Evolutionary conservation across 768 basidiomycete genomes (phyloP).

Genomic region (Zangia roseola): DNA sequence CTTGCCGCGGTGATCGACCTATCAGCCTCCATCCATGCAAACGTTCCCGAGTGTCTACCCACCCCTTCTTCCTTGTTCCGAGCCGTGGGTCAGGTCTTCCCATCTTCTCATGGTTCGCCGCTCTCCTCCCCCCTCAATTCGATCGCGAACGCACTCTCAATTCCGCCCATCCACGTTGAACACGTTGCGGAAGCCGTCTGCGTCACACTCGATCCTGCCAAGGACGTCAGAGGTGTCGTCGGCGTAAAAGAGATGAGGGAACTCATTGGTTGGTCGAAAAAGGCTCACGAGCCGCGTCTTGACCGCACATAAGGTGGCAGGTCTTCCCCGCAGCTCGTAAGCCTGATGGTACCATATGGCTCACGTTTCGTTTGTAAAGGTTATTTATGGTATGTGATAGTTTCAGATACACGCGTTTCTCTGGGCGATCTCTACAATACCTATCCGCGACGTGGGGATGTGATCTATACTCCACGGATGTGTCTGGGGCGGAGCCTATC

Average conservation of each 20-base stretch:
- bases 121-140: constrained; percentile 54
- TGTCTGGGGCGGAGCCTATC: constrained; percentile 6
- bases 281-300: constrained; percentile 25
- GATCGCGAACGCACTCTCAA: constrained; percentile 75
- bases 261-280: constrained; percentile 64
- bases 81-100: constrained; percentile 41
- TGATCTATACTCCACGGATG: constrained; percentile 12
- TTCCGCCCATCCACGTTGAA: constrained; percentile 93
- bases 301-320: constrained; percentile 15
- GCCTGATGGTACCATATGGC: constrained; percentile 2
- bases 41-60: constrained; percentile 53
- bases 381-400: constrained; percentile 18
- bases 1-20: constrained; percentile 82
- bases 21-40: constrained; percentile 69
- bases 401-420: constrained; percentile 12
- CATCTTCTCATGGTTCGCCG: constrained; percentile 30
- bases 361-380: constrained; percentile 4
- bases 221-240: constrained; percentile 60
- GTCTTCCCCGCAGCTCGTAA: constrained; percentile 4
- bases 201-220: constrained; percentile 51
- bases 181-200: constrained; percentile 87
- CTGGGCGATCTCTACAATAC: constrained; percentile 8
- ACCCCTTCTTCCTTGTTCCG: constrained; percentile 67
- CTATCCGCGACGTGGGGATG: constrained; percentile 22
- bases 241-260: constrained; percentile 73